Percentiles rank a stretch among this genome's conserved stretches.
Conservation (phyloP, 257 asterid genomes). For the Gentiana macrophylla region DNA sequence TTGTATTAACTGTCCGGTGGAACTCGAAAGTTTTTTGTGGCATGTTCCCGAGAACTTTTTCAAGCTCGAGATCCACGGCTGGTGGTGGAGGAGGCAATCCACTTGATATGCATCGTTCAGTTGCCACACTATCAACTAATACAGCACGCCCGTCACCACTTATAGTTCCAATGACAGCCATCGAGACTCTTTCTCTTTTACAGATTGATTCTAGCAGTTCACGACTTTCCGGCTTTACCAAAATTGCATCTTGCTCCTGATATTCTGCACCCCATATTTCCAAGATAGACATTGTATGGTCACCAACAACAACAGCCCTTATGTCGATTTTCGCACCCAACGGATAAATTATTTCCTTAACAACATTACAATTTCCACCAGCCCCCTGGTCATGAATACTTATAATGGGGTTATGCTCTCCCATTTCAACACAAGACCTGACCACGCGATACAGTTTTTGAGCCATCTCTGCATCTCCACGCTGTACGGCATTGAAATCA, state of each 20-base stretch:
- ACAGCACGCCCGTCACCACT: constrained; percentile 71
- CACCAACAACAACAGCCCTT: constrained; percentile 83
- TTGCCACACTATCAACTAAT: constrained; percentile 56
- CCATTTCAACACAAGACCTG: constrained; percentile 88
- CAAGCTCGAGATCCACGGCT: constrained; percentile 93
- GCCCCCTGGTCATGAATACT: constrained; percentile 96
- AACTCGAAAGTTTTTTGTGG: constrained; percentile 88
- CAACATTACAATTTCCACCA: constrained; percentile 74
- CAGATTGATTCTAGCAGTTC: constrained; percentile 53
- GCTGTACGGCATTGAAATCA: constrained; percentile 81
- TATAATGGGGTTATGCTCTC: constrained; percentile 71
- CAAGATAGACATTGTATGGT: constrained; percentile 82
- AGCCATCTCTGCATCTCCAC: constrained; percentile 96
- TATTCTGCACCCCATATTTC: constrained; percentile 99
- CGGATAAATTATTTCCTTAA: constrained; percentile 69
- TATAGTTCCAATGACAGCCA: constrained; percentile 85
- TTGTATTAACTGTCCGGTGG: constrained; percentile 30
- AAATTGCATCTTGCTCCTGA: constrained; percentile 97
- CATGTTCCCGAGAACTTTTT: constrained; percentile 96
- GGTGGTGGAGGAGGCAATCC: constrained; percentile 76
- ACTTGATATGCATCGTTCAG: constrained; percentile 30
- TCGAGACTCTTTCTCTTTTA: constrained; percentile 77
- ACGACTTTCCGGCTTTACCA: constrained; percentile 82
- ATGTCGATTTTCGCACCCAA: constrained; percentile 84
- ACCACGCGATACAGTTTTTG: constrained; percentile 85